Conservation (phyloP, 2,329 filamentous ascomycete species). For the Talaromyces sp. region DNA sequence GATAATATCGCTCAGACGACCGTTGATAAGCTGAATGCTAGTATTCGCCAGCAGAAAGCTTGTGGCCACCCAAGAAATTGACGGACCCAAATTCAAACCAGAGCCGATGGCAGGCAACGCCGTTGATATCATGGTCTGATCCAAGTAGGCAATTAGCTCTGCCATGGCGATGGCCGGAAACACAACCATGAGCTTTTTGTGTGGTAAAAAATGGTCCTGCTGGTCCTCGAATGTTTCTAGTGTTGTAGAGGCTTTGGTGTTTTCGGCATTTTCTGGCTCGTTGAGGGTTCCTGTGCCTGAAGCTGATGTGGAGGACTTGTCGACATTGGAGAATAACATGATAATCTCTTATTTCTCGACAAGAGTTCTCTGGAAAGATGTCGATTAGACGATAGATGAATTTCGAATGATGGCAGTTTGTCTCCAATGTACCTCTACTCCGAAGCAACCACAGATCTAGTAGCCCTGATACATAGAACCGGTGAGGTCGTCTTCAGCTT, state of each 20-base stretch:
- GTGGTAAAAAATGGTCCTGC: constrained; percentile 4
- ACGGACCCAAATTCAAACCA: neutral
- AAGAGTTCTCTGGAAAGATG: too few species aligned
- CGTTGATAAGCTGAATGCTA: constrained; percentile 55
- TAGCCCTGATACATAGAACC: too few species aligned
- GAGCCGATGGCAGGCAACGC: constrained; percentile 1
- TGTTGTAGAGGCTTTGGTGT: neutral
- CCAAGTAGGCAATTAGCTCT: constrained; percentile 1
- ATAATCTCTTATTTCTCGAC: too few species aligned
- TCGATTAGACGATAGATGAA: too few species aligned
- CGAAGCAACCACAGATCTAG: too few species aligned
- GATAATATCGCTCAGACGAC: constrained; percentile 51
- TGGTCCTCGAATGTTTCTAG: constrained; percentile 8
- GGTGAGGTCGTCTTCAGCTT: too few species aligned
- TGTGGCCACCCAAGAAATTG: constrained; percentile 15
- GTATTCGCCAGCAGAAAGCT: constrained; percentile 29
- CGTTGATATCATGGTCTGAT: constrained; percentile 6
- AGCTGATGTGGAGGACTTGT: too few species aligned
- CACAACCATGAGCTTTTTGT: constrained; percentile 3
- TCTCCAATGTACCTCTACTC: too few species aligned
- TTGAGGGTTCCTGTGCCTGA: too few species aligned
- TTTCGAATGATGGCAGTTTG: too few species aligned
- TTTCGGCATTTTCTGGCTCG: neutral
- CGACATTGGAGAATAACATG: too few species aligned
- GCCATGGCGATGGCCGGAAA: constrained; percentile 6